A percentile compares a stretch with the other conserved stretches of the same genome.
Evolutionary conservation across 208 protist species (phyloP).

Genomic region (Leptomonas seymouri): DNA sequence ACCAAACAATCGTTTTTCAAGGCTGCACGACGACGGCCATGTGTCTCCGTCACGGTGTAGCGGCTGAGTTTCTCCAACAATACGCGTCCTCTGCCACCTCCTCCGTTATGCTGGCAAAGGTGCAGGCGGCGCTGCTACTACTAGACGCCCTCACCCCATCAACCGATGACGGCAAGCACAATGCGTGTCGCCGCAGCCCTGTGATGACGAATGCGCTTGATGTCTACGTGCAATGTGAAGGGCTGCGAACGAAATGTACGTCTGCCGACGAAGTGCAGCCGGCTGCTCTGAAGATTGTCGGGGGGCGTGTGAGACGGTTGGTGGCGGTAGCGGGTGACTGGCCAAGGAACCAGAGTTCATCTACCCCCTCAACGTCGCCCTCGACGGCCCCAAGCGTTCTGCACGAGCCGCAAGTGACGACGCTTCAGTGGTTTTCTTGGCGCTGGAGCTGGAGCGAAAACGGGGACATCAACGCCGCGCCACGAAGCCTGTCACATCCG

Average conservation of each 20-base stretch:
- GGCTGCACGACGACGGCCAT: neutral
- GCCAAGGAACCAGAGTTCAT: too few species aligned
- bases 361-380: neutral
- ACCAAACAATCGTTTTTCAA: slow-evolving; percentile 6
- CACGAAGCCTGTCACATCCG: too few species aligned
- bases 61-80: neutral
- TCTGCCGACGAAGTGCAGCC: neutral
- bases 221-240: neutral
- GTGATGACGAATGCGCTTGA: neutral
- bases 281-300: neutral
- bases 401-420: slow-evolving; percentile 2
- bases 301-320: neutral
- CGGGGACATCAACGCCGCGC: neutral
- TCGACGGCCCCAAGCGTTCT: neutral
- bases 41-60: neutral
- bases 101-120: neutral
- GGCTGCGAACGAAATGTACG: neutral
- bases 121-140: neutral
- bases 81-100: neutral
- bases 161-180: too few species aligned
- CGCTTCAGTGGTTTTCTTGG: slow-evolving; percentile 1
- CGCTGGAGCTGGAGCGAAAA: neutral
- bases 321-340: slow-evolving; percentile 1
- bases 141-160: slow-evolving; percentile 8
- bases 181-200: neutral